Conservation (phyloP, 2,329 filamentous ascomycete species). For the Lasiodiplodia gonubiensis region DNA sequence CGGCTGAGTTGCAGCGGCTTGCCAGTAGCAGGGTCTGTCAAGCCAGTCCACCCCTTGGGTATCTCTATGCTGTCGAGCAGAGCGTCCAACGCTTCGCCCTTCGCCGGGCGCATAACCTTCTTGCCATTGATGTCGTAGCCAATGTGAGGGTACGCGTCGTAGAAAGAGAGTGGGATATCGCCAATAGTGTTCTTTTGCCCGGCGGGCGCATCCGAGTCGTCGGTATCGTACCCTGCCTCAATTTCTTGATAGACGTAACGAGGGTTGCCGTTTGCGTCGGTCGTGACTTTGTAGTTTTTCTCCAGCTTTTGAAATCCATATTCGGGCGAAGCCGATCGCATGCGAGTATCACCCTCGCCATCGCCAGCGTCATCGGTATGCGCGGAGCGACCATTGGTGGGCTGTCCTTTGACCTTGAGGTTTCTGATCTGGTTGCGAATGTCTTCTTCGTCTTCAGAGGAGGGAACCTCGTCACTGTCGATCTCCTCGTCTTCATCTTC, state of each 20-base stretch:
- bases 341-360: conserved; percentile 28
- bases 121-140: conserved; percentile 99
- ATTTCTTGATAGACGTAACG: conserved; percentile 95
- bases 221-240: conserved; percentile 92
- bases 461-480: conserved; percentile 48
- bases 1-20: conserved; percentile 86
- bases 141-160: conserved; percentile 97
- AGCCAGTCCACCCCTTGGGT: conserved; percentile 94
- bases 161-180: conserved; percentile 90
- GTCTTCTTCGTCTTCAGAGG: conserved; percentile 49
- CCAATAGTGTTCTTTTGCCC: conserved; percentile 85
- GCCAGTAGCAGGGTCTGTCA: conserved; percentile 92
- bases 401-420: conserved; percentile 45
- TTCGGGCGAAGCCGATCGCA: conserved; percentile 30
- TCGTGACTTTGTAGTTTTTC: conserved; percentile 66
- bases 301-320: conserved; percentile 33
- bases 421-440: conserved; percentile 53
- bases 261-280: conserved; percentile 86
- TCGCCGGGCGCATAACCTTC: conserved; percentile 94
- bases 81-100: conserved; percentile 90
- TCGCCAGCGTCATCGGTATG: conserved; percentile 33
- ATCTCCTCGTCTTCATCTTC: conserved; percentile 44
- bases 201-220: conserved; percentile 83
- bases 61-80: conserved; percentile 95
- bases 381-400: conserved; percentile 15